Evolutionary conservation across 306 rosid species (phyloP), one percentile per base, ranked within the genome.

Genomic region (Neltuma alba): DNA sequence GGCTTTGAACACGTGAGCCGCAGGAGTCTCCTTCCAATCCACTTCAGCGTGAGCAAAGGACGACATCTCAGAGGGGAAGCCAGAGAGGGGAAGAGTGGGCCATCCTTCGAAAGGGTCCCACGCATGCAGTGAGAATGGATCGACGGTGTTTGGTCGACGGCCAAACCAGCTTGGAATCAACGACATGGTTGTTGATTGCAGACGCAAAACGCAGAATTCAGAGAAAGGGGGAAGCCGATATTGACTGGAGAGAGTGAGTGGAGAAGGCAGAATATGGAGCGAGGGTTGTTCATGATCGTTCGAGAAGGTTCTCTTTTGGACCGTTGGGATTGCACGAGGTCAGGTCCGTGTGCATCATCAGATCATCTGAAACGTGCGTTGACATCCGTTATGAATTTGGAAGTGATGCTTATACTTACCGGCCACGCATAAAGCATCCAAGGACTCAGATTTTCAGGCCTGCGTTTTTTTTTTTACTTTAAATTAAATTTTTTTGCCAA

Each of bases 41-140:
- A 55, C 31, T 4, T 23, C 10, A 12, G 63, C 63, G 13, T 21
- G 27, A 12, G 48, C 48, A 12, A 42, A 42, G 16, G 55, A 48
- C 23, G 23, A 48, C 55, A 16, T 48, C 55, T 15, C n/a, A 47
- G 54, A 47, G 54, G 54, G 54, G 54, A 48, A 48, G 21, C 55
- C 55, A 5, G 55, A 14, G 55, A 48, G 23, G 55, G 23, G 7
- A 1, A 0, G 55, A n/a, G 62, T 8, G 62, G 15, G 62, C 62
- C 62, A 55, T 55, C 62, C 31, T n/a, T 55, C 62, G 15, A 55
- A 23, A 7, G 62, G 62, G 62, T 55, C 62, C 62, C 62, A 55
- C 31, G 2, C 31, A 2, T 55, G 15, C 62, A 23, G 14, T 0
- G 62, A 21, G 31, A 55, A 55, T 55, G 62, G 62, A 21, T 55